phyloP scores from a whole-genome alignment of 1,139 yeast species.

The Sugiyamaella grinbergsii region DNA sequence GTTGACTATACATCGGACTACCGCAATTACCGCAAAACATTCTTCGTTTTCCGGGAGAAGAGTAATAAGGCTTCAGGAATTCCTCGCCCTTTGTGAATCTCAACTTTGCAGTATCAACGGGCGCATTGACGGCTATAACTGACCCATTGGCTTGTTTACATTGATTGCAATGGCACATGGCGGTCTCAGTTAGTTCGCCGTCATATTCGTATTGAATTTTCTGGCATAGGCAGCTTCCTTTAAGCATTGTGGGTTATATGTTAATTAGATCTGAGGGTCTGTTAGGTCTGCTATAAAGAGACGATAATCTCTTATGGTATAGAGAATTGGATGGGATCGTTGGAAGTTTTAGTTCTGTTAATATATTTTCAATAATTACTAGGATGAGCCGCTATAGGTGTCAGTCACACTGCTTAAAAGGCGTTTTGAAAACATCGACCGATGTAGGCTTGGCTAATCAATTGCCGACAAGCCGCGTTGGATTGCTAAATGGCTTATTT shows the following conservation, averaged over 20 bases:
- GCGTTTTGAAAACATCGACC: too few relatives aligned
- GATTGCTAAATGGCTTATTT: too few relatives aligned
- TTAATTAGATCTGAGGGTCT: background rate
- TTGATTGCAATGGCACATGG: constrained; percentile 16
- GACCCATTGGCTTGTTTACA: constrained; percentile 20
- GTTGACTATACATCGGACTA: constrained; percentile 18
- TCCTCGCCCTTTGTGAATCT: constrained; percentile 1
- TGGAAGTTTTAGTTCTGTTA: too few relatives aligned
- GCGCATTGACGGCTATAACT: constrained; percentile 13
- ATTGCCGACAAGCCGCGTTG: too few relatives aligned
- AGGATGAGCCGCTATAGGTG: too few relatives aligned
- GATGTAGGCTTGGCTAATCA: too few relatives aligned
- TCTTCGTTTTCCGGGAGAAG: constrained; percentile 6
- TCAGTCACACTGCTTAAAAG: too few relatives aligned
- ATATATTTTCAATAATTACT: too few relatives aligned
- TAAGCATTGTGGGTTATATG: constrained; percentile 5
- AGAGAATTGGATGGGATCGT: too few relatives aligned
- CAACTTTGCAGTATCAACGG: constrained; percentile 9
- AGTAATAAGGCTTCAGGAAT: constrained; percentile 3
- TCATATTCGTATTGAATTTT: constrained; percentile 15
- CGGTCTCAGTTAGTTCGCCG: constrained; percentile 13
- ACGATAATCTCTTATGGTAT: too few relatives aligned
- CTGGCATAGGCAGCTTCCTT: constrained; percentile 18
- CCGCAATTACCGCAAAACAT: constrained; percentile 19
- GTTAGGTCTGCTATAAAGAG: too few relatives aligned